Base-by-base conservation (phyloP, 331 rosid species). In the Malus hybrid region DNA sequence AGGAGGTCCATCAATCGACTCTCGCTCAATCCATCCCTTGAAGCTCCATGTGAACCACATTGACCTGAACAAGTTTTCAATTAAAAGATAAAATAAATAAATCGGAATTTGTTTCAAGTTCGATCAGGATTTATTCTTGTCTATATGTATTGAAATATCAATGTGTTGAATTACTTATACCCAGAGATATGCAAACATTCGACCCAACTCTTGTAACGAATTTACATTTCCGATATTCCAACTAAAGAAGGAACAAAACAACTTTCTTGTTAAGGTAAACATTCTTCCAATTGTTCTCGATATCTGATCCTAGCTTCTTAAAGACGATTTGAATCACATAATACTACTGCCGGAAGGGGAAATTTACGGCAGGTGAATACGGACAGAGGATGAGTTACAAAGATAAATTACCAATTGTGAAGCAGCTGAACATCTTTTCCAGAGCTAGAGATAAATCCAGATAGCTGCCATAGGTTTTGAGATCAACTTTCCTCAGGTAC, bases 391-490 rank as follows among this genome's bases (percentile, higher is more conserved):
- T 29, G 28, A 63, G n/a, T 52, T 5, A n/a, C 3, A 42, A 24
- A 56, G 77, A 69, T 46, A 68, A 83, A 77, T 71, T 89, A 93
- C 98, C 88, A 71, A 93, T 89, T 66, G 98, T 91, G 79, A 93
- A 93, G 81, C 97, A 88, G 86, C 86, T 91, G 76, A 93, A 93
- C 98, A 91, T 91, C 83, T 91, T 89, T 79, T 87, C 97, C 28
- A 93, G 85, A 70, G 97, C 93, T 14, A 89, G 83, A 73, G 97
- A 91, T 39, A 93, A 89, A 15, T 89, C 96, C 73, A 24, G 66
- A 75, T 93, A 93, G 82, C 92, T 82, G 42, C 76, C 80, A 77
- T 87, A 91, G 82, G 66, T 74, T 71, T 86, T 90, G 62, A 93
- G 98, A 75, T 93, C 98, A 69, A 93, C 91, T 72, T 93, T 93